phyloP scores from a whole-genome alignment of 805 yeast genomes.

The Cyberlindnera maritima region DNA sequence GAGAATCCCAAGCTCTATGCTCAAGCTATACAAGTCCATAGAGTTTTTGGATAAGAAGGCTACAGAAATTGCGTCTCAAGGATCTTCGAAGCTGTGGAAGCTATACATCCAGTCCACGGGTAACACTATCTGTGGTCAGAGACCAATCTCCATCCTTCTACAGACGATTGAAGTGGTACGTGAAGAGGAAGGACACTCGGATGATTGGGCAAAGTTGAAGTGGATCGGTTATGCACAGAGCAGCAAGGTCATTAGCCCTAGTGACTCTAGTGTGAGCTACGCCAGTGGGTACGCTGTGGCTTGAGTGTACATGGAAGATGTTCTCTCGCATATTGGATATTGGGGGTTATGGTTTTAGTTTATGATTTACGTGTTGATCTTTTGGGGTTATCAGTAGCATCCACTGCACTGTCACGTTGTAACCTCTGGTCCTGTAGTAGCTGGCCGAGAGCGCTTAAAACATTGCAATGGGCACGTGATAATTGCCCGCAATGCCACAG shows the following conservation, averaged over 20 bases:
- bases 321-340: no score
- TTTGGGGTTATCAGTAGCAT: no score
- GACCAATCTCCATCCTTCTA: conserved; percentile 69
- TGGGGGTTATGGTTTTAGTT: no score
- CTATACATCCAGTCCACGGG: conserved; percentile 67
- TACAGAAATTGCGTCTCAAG: conserved; percentile 59
- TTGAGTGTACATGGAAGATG: no score
- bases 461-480: no score
- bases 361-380: neutral
- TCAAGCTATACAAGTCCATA: conserved; percentile 69
- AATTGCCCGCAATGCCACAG: no score
- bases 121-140: conserved; percentile 92
- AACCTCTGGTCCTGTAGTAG: no score
- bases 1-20: conserved; percentile 1
- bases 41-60: conserved; percentile 70
- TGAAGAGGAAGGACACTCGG: conserved; percentile 12
- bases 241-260: conserved; percentile 40
- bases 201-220: conserved; percentile 37
- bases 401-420: no score
- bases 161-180: conserved; percentile 43
- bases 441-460: no score
- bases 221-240: conserved; percentile 88
- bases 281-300: conserved; percentile 62
- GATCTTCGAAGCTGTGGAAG: conserved; percentile 59
- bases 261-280: conserved; percentile 87